Evolutionary conservation across 2,329 filamentous ascomycete genomes (phyloP).

Genomic region (Cladosporium halotolerans): DNA sequence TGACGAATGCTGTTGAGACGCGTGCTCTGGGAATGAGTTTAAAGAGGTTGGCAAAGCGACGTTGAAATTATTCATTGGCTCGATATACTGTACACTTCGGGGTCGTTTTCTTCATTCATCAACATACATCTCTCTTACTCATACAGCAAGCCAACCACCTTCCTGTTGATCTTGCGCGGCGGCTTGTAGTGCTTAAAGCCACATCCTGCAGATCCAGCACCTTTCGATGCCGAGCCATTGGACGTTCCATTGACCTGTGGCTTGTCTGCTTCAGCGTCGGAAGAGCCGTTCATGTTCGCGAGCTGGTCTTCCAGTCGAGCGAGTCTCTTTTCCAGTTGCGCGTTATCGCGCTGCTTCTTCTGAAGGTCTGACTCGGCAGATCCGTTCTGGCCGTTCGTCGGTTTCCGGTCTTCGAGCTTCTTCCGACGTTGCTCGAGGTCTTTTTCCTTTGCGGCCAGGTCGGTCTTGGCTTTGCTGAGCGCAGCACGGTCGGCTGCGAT

Average conservation of each 20-base stretch:
- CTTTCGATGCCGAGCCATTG: neutral
- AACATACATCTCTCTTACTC: neutral
- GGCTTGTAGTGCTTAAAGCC: conserved; percentile 8
- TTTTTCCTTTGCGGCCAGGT: neutral
- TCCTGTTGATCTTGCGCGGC: conserved; percentile 5
- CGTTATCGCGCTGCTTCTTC: conserved; percentile 7
- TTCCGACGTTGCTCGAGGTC: conserved; percentile 8
- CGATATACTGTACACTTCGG: no score
- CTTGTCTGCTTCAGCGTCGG: neutral
- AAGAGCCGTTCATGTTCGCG: neutral
- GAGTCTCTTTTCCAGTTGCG: neutral
- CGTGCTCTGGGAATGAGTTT: no score
- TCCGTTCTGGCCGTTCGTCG: neutral
- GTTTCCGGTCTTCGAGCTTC: neutral
- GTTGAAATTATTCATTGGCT: no score
- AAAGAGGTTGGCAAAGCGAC: no score
- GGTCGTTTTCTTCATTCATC: neutral
- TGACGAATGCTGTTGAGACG: no score
- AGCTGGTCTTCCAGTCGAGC: conserved; percentile 5
- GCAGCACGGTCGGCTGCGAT: neutral
- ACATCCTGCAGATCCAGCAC: neutral
- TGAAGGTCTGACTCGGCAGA: neutral
- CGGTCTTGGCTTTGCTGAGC: neutral
- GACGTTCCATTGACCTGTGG: neutral
- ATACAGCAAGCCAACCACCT: conserved; percentile 4